These are phyloP conservation scores for Colletotrichum noveboracense DNA, from an alignment of 2,329 filamentous ascomycete genomes.

Conservation along the genomic window DNA sequence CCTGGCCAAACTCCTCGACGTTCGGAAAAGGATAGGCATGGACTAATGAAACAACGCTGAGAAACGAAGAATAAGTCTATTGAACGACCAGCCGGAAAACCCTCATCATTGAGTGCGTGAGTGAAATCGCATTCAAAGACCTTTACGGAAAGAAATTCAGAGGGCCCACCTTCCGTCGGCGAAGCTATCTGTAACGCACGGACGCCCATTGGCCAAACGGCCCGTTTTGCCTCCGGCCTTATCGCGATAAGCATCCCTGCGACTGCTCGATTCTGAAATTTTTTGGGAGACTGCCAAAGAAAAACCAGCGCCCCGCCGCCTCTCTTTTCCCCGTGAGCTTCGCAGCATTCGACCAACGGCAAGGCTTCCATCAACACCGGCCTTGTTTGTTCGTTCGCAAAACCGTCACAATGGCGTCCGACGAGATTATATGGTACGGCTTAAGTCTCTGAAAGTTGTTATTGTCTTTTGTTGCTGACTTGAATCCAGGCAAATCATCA, in stretches of 20 bases:
- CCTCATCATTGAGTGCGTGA: neutral
- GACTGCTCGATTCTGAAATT: slow-evolving; percentile 1
- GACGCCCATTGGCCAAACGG: slow-evolving; percentile 6
- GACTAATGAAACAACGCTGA: neutral
- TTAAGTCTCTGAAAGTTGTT: neutral
- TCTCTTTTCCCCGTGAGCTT: slow-evolving; percentile 15
- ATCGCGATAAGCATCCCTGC: slow-evolving; percentile 20
- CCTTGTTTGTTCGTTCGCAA: neutral
- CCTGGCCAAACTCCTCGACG: slow-evolving; percentile 8
- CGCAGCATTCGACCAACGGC: slow-evolving; percentile 5
- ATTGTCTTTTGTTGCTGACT: neutral
- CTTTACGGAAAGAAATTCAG: neutral
- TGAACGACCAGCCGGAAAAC: neutral
- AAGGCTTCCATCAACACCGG: neutral
- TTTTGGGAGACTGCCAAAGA: slow-evolving; percentile 12
- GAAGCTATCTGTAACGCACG: slow-evolving; percentile 9
- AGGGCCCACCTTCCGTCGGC: neutral
- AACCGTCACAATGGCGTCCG: slow-evolving; percentile 73
- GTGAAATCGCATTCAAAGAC: neutral
- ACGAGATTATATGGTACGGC: slow-evolving; percentile 83
- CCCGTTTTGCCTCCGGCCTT: slow-evolving; percentile 10
- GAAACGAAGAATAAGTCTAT: neutral
- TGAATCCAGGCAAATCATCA: slow-evolving; percentile 75
- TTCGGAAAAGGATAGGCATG: neutral
- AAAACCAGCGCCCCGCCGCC: slow-evolving; percentile 21